Evolutionary conservation across 1,284 basidiomycete genomes (phyloP), one percentile per base, ranked within the genome.

Genomic region (Fomes fomentarius): DNA sequence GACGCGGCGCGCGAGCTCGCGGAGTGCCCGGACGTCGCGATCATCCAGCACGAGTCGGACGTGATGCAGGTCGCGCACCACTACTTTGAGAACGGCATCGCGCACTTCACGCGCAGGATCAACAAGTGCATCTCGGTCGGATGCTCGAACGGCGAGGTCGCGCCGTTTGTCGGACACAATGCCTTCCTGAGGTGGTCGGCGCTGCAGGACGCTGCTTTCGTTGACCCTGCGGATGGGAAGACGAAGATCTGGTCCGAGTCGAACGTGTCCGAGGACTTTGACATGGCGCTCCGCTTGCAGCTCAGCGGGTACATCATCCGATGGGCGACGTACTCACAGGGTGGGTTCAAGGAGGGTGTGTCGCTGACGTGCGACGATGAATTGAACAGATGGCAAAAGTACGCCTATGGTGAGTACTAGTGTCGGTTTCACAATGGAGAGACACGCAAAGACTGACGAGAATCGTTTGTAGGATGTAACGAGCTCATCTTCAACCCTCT

Each of bases 111-210:
- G 1, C 82, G 83, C 7, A 78, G 89, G 21, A 91, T 92, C 71
- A 90, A 93, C 72, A 80, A 78, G 63, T 85, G 81, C 63, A 93
- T 93, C 57, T 87, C 88, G 0, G 80, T 89, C 76, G 82, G 83
- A 19, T 86, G 84, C 52, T 85, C 83, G 11, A 92, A 90, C 62
- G 91, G 89, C 38, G 91, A 93, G 70, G 82, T 89, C 28, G 89
- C 92, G 1, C 91, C 91, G 1, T 94, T 94, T 64, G 89, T 94
- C 54, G 93, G 93, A 1, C 93, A 94, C 70, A 94, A 94, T 58
- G 92, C 91, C 2, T 94, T 93, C 74, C 75, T 94, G 37, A 82
- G 91, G 12, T 94, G 93, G 92, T 80, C 80, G 7, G 92, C 92
- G 1, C 73, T 94, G 8, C 92, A 94, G 66, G 91, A 93, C 55